Percentiles rank a stretch among this genome's conserved stretches.
These are phyloP conservation scores for Cairneyella variabilis DNA, from an alignment of 495 filamentous ascomycete species.

Conservation along the genomic window DNA sequence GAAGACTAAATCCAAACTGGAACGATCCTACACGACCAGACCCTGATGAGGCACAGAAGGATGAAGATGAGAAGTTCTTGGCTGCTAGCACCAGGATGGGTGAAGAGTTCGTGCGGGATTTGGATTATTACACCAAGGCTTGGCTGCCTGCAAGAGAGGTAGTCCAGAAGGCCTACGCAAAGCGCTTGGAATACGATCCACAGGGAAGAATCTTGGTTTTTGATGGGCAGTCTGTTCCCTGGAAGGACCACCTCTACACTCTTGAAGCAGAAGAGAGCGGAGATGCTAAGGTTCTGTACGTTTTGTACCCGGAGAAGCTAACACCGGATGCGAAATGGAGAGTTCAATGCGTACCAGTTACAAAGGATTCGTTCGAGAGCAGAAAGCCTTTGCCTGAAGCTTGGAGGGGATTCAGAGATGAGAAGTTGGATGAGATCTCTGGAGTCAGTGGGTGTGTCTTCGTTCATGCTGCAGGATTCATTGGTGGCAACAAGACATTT, in stretches of 20 bases:
- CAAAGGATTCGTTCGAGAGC: constrained; percentile 81
- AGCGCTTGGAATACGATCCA: constrained; percentile 60
- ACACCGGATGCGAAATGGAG: constrained; percentile 77
- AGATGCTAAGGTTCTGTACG: constrained; percentile 66
- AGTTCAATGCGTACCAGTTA: constrained; percentile 79
- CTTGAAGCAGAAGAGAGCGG: constrained; percentile 62
- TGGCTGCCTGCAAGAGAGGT: constrained; percentile 87
- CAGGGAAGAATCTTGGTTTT: constrained; percentile 79
- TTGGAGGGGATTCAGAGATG: constrained; percentile 88
- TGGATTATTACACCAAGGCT: constrained; percentile 63
- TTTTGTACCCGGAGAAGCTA: constrained; percentile 84
- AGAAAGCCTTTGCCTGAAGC: constrained; percentile 83
- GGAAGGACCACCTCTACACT: constrained; percentile 93
- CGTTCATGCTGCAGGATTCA: constrained; percentile 92
- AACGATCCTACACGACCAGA: constrained; percentile 46
- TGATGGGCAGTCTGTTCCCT: constrained; percentile 70
- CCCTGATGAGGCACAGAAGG: constrained; percentile 58
- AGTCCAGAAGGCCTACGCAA: constrained; percentile 66
- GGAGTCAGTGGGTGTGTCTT: constrained; percentile 81
- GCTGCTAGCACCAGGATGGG: constrained; percentile 77
- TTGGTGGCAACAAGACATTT: constrained; percentile 87
- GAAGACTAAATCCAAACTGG: constrained; percentile 74
- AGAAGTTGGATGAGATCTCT: constrained; percentile 68
- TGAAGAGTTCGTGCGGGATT: constrained; percentile 73
- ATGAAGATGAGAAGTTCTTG: constrained; percentile 77